Base-by-base conservation (phyloP, 768 basidiomycete species). In the Trametes villosa region DNA sequence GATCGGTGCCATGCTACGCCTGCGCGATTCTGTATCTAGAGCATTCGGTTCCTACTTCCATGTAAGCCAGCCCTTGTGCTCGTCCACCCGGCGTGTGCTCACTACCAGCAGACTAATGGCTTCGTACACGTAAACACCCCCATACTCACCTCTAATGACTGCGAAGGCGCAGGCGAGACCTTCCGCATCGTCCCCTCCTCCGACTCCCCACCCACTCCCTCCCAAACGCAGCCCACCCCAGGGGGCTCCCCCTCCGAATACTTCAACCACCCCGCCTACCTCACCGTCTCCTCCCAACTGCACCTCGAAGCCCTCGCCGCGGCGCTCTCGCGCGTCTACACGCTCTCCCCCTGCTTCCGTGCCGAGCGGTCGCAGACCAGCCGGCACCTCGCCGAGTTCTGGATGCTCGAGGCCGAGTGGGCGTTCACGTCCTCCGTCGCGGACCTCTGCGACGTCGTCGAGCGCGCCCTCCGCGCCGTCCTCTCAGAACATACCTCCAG, bases 391-490 rank as follows among this genome's bases (percentile, higher is more conserved):
- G 87, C 93, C 51, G 97, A 99, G 73, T 99, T 99, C 74, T 98
- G 94, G 91, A 99, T 99, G 97, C 85, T 98, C 54, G 97, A 99
- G 76, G 96, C 92, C 0, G 97, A 99, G 71, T 88, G 93, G 83
- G 86, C 86, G 0, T 90, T 86, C 69, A 76, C 78, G 22, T 65
- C 67, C 24, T 71, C 72, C 9, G 71, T 89, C 4, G 76, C 77
- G 3, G 78, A 81, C 41, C 72, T 91, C 18, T 84, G 87, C 71
- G 67, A 72, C 44, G 75, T 88, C 24, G 81, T 84, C 3, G 89
- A 92, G 70, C 78, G 74, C 20, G 79, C 75, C 53, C 79, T 83
- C 63, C 85, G 77, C 77, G 65, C 71, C 26, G 75, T 77, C 20
- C 70, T 82, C 29, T 33, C 60, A 41, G 26, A 52, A 15, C 56